Evolutionary conservation across 2,329 filamentous ascomycete genomes (phyloP).

Genomic region (Zymoseptoria passerinii): DNA sequence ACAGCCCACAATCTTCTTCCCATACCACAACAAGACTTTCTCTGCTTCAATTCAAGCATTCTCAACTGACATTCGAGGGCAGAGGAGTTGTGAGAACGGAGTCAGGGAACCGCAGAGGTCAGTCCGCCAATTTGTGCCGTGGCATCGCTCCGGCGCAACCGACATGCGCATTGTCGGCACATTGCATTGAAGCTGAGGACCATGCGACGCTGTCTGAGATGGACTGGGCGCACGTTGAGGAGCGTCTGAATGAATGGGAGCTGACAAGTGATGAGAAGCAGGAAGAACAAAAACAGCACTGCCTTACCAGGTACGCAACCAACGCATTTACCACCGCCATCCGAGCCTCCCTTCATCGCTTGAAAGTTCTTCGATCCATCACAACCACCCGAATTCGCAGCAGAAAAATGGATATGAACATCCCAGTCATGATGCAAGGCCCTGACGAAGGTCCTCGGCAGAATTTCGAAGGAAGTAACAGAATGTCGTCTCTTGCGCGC

Average conservation of each 20-base stretch:
- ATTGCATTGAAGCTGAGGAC: background rate
- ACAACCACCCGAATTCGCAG: background rate
- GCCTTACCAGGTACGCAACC: background rate
- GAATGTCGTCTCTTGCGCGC: conserved; percentile 46
- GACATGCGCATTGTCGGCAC: background rate
- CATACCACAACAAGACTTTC: conserved; percentile 1
- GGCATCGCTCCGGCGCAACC: background rate
- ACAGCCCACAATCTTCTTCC: background rate
- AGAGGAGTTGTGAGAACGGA: conserved; percentile 6
- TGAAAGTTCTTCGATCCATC: background rate
- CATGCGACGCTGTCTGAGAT: background rate
- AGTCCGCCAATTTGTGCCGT: background rate
- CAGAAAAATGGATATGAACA: background rate
- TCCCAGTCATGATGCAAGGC: conserved; percentile 2
- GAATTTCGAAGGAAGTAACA: conserved; percentile 17
- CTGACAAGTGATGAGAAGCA: background rate
- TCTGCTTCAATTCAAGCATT: conserved; percentile 4
- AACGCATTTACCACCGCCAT: conserved; percentile 3
- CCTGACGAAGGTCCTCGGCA: conserved; percentile 12
- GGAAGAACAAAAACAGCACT: background rate
- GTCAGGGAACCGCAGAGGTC: background rate
- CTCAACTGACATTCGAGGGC: conserved; percentile 1
- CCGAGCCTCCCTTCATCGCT: conserved; percentile 5
- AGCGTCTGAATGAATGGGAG: background rate
- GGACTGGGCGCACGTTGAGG: background rate